Evolutionary conservation across 176 grass and related monocot species (phyloP).

Genomic region (Thalia dealbata): DNA sequence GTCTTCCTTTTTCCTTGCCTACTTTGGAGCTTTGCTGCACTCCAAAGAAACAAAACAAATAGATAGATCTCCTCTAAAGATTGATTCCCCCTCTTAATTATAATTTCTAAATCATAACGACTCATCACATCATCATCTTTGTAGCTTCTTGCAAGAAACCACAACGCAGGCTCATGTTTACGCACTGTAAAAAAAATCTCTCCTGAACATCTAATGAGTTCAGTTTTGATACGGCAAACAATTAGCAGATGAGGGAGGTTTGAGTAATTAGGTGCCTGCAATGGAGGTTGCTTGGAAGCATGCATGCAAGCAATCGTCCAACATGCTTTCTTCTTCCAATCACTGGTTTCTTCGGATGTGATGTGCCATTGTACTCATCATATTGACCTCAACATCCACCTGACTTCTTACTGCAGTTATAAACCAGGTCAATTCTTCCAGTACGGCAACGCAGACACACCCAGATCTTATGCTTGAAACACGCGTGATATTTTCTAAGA

Average conservation of each 20-base stretch:
- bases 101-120: neutral
- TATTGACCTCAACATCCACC: neutral
- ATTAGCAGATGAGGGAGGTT: neutral
- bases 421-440: too few species aligned
- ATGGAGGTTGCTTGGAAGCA: conserved; percentile 5
- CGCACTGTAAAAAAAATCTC: too few species aligned
- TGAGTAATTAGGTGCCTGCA: neutral
- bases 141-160: neutral
- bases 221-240: neutral
- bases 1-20: neutral
- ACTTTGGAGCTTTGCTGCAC: neutral
- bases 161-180: too few species aligned
- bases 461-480: too few species aligned
- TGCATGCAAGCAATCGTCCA: neutral
- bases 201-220: neutral
- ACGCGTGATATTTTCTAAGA: too few species aligned
- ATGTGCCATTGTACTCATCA: neutral
- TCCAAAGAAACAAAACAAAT: neutral
- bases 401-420: neutral
- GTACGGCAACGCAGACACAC: too few species aligned
- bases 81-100: neutral
- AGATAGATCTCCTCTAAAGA: neutral
- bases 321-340: neutral
- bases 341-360: neutral
- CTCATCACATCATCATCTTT: neutral